Evolutionary conservation across 345 rosid species (phyloP), one percentile per base, ranked within the genome.

Genomic region (Lagerstroemia speciosa): DNA sequence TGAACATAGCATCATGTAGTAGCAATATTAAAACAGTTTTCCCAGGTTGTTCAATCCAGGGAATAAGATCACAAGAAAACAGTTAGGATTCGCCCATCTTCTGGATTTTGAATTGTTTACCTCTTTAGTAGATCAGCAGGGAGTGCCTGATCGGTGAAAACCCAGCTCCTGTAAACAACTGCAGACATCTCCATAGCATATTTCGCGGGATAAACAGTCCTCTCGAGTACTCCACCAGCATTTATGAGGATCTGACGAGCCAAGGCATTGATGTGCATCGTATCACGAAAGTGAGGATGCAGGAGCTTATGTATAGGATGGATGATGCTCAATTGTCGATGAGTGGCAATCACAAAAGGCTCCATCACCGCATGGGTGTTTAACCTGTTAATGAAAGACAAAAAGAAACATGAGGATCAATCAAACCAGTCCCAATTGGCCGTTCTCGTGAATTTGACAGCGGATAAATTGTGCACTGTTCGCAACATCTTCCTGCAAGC

Each of bases 231-330:
- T 27, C 87, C 85, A 41, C 89, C 85, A 3, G 78, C 93, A 66
- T 86, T 84, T 40, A 87, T 82, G 7, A 86, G 64, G 58, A 78
- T 83, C 71, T 77, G 78, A 64, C 88, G 75, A 7, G 85, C 85
- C 11, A 86, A 74, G 26, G 89, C 91, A 60, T 86, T 90, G 65
- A 86, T 84, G 72, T 84, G 76, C 91, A 90, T 87, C 1, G 86
- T 87, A 76, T 87, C 80, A 6, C 79, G 88, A 65, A 85, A 84
- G 61, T 90, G 93, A 78, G 89, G 88, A 41, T 84, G 72, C 1
- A 89, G 80, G 62, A 89, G 87, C 78, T 84, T 86, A 67, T 80
- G 76, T 34, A 89, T 86, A 4, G 91, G 96, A 70, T 87, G 93
- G 61, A 84, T 79, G 71, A 76, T 79, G 8, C 96, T 89, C 46